Base-by-base conservation (phyloP, 1,284 basidiomycete species). In the Puccinia coronata region DNA sequence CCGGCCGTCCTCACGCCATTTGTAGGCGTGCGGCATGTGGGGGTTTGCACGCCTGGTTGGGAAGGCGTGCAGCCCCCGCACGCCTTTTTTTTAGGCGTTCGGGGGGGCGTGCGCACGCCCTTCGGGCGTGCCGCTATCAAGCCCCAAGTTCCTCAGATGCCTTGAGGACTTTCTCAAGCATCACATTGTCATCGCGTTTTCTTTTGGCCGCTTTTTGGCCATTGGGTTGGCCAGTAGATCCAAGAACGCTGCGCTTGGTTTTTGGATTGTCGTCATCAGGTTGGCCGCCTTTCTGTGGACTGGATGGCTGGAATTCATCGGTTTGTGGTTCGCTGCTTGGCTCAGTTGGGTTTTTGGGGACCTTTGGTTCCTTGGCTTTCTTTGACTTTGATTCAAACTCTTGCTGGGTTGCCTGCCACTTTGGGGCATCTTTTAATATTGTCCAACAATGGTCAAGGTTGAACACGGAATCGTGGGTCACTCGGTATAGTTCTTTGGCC, bases 321-420 rank as follows among this genome's bases (percentile, higher is more conserved):
- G 34, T 65, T 20, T 18, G 34, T 39, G 31, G 61, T 2, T 3
- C 12, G 18, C 31, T 41, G 23, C 61, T 65, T 3, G 11, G 18
- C 20, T 65, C 34, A 8, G 31, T 23, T 5, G 12, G 12, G 2
- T 1, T 34, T 12, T 57, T 57, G 9, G 6, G 20, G n/a, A 1
- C 8, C 2, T 8, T 57, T 2, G 16, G 6, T 39, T 36, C 28
- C 18, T 36, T 23, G 14, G 34, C 3, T 9, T 36, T 65, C 61
- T 65, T 65, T 4, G 31, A 34, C 18, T 31, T 25, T 6, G 20
- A 61, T 8, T 61, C 25, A 14, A 28, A 8, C 59, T 61, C 59
- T 31, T 61, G n/a, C 34, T 61, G 59, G 34, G 59, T 61, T 11
- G 59, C 34, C 59, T 61, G 59, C 59, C 59, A 61, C 34, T 61